These are phyloP conservation scores for Tylopilus plumbeoviolaceoides DNA, from an alignment of 768 basidiomycete species.

Conservation along the genomic window DNA sequence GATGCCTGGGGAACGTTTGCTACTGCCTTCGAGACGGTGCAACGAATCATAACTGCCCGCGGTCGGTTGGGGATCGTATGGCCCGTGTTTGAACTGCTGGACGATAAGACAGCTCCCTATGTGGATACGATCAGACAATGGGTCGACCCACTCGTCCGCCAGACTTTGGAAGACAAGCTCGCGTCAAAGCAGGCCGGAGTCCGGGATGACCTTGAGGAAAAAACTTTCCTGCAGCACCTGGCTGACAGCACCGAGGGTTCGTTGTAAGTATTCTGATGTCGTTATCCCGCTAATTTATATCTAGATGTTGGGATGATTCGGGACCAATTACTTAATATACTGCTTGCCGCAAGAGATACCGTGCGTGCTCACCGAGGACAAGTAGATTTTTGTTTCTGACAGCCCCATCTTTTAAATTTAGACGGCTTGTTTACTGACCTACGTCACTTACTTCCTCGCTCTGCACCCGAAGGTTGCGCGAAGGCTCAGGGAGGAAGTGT, in stretches of 20 bases:
- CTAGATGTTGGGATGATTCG: slow-evolving; percentile 64
- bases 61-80: slow-evolving; percentile 37
- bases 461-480: slow-evolving; percentile 53
- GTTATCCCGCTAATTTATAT: slow-evolving; percentile 7
- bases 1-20: slow-evolving; percentile 58
- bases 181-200: slow-evolving; percentile 37
- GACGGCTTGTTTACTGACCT: slow-evolving; percentile 71
- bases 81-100: slow-evolving; percentile 40
- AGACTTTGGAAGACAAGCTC: slow-evolving; percentile 46
- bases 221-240: slow-evolving; percentile 65
- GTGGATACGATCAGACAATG: slow-evolving; percentile 35
- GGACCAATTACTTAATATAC: slow-evolving; percentile 73
- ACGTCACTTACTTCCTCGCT: slow-evolving; percentile 65
- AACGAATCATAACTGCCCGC: slow-evolving; percentile 34
- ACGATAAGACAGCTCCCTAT: slow-evolving; percentile 36
- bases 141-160: slow-evolving; percentile 61
- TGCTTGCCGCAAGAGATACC: slow-evolving; percentile 77
- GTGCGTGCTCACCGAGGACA: slow-evolving; percentile 34
- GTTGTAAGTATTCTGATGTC: slow-evolving; percentile 9
- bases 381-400: background rate
- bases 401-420: slow-evolving; percentile 21
- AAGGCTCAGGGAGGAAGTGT: slow-evolving; percentile 57
- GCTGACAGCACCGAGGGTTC: slow-evolving; percentile 61
- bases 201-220: slow-evolving; percentile 41
- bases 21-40: slow-evolving; percentile 40